Conservation (phyloP, 1,139 yeast species). For the Saccharomyces hybrid region DNA sequence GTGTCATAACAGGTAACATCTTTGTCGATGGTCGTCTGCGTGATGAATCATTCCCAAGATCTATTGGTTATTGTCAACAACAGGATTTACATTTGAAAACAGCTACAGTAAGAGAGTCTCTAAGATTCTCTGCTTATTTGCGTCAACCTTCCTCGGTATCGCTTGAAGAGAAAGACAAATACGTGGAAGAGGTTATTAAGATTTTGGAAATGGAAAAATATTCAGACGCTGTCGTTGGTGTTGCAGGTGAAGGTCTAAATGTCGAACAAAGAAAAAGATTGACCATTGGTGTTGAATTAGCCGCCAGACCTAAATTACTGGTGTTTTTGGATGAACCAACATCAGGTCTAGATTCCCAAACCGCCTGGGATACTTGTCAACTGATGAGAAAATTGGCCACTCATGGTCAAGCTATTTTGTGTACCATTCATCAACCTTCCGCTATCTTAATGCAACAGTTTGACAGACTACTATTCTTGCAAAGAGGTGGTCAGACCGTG, state of each 20-base stretch:
- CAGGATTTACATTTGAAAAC: constrained; percentile 69
- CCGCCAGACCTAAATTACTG: constrained; percentile 76
- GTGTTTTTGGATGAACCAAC: constrained; percentile 88
- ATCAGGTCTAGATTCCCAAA: constrained; percentile 85
- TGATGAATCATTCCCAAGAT: constrained; percentile 68
- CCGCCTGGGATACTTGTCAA: constrained; percentile 81
- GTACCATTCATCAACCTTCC: constrained; percentile 81
- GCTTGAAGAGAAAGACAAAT: constrained; percentile 52
- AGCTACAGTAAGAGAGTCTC: constrained; percentile 76
- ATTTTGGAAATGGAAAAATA: constrained; percentile 65
- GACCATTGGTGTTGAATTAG: constrained; percentile 80
- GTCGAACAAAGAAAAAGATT: constrained; percentile 82
- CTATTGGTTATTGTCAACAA: constrained; percentile 79
- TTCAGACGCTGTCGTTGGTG: constrained; percentile 79
- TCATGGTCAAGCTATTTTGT: constrained; percentile 75
- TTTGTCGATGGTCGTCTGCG: constrained; percentile 65
- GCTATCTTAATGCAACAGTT: constrained; percentile 70
- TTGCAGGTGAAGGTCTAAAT: constrained; percentile 69
- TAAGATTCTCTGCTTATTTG: constrained; percentile 61
- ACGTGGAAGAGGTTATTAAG: constrained; percentile 63
- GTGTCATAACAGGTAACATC: constrained; percentile 69
- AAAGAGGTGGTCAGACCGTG: constrained; percentile 69
- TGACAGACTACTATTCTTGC: constrained; percentile 65
- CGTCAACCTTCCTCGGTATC: constrained; percentile 58
- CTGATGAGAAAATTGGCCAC: constrained; percentile 66